Evolutionary conservation across 2,329 filamentous ascomycete genomes (phyloP), one percentile per base, ranked within the genome.

Genomic region (Phoma sp.): DNA sequence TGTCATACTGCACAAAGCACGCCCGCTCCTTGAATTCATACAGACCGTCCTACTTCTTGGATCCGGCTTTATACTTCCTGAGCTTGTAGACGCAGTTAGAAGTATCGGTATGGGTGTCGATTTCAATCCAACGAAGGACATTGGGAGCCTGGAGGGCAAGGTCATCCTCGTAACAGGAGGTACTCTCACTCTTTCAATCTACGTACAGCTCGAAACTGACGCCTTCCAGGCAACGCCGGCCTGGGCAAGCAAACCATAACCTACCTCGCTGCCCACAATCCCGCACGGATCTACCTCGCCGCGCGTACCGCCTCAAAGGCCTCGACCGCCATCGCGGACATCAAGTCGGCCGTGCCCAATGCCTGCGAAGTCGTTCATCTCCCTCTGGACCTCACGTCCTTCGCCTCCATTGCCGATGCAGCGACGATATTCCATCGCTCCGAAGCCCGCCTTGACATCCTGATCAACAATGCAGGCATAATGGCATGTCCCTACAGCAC

Each of bases 401-500:
- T 79, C 54, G 53, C 69, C n/a, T 77, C 75, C 12, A 71, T 79
- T 42, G 64, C 69, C 25, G 52, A 65, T 2, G 78, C 78, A 1
- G 69, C 74, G 1, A 51, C 57, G 1, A 62, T 66, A 0, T 76
- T 82, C 64, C 62, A 65, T 4, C 36, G 64, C 5, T 53, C 65
- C n/a, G 69, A 73, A 15, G 36, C 62, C n/a, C 74, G 77, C 3
- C 73, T 82, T 15, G 78, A 82, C 53, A 67, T 81, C 23, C 68
- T 81, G 3, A 69, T 81, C 50, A 74, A 76, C 65, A 81, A 82
- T 56, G 80, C 80, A 0, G 80, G 79, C 32, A 69, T 81, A 47
- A 77, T 76, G 69, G 70, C 69, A 0, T 57, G 49, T 0, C 69
- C 73, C 1, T 72, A 78, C 33, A 66, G 60, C 20, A 65, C 71